Evolutionary conservation across 495 filamentous ascomycete genomes (phyloP), one percentile per base, ranked within the genome.

Genomic region (Penicillium cosmopolitanum): DNA sequence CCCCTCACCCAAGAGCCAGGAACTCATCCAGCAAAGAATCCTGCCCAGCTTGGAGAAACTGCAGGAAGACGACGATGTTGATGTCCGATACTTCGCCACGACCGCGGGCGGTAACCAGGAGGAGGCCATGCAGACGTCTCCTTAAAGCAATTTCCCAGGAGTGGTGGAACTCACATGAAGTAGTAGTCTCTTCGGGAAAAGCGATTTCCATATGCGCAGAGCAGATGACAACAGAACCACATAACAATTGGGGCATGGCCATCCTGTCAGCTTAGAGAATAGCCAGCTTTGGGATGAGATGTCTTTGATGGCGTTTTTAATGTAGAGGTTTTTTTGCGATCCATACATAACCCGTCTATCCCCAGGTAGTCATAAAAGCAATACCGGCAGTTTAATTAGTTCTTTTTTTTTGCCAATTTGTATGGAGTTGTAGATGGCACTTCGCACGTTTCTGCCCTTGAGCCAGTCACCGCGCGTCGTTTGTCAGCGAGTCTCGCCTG

Each of bases 31-130:
- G 67, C 86, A 92, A 74, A 87, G 87, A 65, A 88, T 98, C 72
- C 77, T 97, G 67, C 93, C 95, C 25, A 93, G 88, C 70, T 72
- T 98, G 67, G 92, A 96, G 79, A 98, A 97, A 78, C 79, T 98
- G 62, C 91, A 96, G 79, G 87, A 89, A 76, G 95, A 98, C 69
- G 92, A 96, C 48, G 95, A 98, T 81, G 93, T 97, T 62, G 95
- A 98, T 79, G 95, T 98, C 66, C 85, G 95, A 66, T 98, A 92
- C 76, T 98, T 96, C 71, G 96, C 95, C 56, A 87, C 86, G 51
- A 89, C 85, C 65, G 89, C 89, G 50, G 78, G 84, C 55, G 74
- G 72, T 65, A 68, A 69, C 60, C 71, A 73, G 55, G 78, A 80
- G 43, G 78, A 81, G 68, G 70, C 66, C 53, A 80, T 81, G 78